Evolutionary conservation across 345 rosid genomes (phyloP).

Genomic region (Noccaea bulbosa): DNA sequence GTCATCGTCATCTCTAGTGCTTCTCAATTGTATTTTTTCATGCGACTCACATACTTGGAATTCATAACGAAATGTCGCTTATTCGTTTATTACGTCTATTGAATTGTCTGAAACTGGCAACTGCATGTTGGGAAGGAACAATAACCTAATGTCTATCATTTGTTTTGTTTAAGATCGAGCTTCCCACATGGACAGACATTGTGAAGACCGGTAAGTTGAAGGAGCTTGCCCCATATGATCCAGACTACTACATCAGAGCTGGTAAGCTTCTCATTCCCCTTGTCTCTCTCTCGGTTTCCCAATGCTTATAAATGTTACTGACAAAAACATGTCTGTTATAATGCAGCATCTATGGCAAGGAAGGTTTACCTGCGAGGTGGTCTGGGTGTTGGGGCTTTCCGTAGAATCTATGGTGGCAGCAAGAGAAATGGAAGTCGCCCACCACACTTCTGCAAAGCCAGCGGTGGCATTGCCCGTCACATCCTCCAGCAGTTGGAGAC

Average conservation of each 20-base stretch:
- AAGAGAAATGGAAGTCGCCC: constrained; percentile 88
- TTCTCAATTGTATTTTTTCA: neutral
- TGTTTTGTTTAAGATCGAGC: constrained; percentile 62
- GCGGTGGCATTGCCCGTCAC: constrained; percentile 86
- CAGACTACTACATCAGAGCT: constrained; percentile 79
- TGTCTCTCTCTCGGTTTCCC: neutral
- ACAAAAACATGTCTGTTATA: neutral
- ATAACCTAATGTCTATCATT: no score
- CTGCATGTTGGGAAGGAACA: no score
- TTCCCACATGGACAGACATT: constrained; percentile 86
- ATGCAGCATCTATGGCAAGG: constrained; percentile 89
- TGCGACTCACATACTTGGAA: neutral
- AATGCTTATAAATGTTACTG: neutral
- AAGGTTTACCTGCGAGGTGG: constrained; percentile 87
- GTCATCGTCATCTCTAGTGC: neutral
- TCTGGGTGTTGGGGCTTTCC: constrained; percentile 88
- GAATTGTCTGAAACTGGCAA: no score
- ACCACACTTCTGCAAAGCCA: constrained; percentile 86
- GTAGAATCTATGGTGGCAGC: constrained; percentile 86
- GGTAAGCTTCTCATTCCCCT: constrained; percentile 42
- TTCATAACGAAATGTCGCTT: no score
- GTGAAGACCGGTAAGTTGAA: constrained; percentile 78
- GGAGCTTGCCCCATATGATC: constrained; percentile 96
- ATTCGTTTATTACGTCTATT: no score
- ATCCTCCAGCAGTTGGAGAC: constrained; percentile 78